Percentiles rank a stretch among this genome's conserved stretches.
Conservation (phyloP, 2,329 filamentous ascomycete species). For the Pseudocercospora cruenta region DNA sequence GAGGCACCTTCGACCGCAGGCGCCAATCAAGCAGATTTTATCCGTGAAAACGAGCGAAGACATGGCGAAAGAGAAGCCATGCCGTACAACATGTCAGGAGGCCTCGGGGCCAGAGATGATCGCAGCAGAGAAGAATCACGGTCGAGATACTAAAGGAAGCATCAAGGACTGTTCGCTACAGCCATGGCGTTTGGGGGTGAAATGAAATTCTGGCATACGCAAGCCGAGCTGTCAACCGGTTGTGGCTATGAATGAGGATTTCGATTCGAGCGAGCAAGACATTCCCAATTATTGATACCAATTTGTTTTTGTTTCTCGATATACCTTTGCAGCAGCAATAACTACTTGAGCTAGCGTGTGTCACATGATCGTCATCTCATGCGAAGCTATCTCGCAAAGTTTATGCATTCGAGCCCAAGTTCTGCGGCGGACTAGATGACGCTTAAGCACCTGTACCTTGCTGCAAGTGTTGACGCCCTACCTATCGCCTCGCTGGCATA, state of each 20-base stretch:
- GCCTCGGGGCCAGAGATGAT: slow-evolving; percentile 30
- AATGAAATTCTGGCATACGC: neutral
- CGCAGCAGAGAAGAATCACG: slow-evolving; percentile 15
- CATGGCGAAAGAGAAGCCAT: slow-evolving; percentile 33
- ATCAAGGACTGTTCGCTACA: neutral
- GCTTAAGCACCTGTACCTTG: neutral
- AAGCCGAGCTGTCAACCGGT: neutral
- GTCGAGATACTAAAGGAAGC: slow-evolving; percentile 41
- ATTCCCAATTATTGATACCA: slow-evolving; percentile 1
- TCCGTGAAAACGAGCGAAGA: slow-evolving; percentile 33
- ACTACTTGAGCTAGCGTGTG: too few species aligned
- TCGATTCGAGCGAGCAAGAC: neutral
- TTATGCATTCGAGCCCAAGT: slow-evolving; percentile 4
- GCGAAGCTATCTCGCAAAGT: slow-evolving; percentile 1
- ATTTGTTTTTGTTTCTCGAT: neutral
- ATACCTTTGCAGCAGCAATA: too few species aligned
- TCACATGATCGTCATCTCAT: neutral
- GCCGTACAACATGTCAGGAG: slow-evolving; percentile 35
- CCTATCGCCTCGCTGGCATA: too few species aligned
- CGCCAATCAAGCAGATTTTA: slow-evolving; percentile 32
- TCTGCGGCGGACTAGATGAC: neutral
- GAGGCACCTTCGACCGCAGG: slow-evolving; percentile 35
- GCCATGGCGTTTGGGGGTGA: neutral
- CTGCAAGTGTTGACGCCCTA: neutral
- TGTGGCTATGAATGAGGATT: neutral